phyloP scores from a whole-genome alignment of 345 rosid genomes.

The Carallia pectinifolia region DNA sequence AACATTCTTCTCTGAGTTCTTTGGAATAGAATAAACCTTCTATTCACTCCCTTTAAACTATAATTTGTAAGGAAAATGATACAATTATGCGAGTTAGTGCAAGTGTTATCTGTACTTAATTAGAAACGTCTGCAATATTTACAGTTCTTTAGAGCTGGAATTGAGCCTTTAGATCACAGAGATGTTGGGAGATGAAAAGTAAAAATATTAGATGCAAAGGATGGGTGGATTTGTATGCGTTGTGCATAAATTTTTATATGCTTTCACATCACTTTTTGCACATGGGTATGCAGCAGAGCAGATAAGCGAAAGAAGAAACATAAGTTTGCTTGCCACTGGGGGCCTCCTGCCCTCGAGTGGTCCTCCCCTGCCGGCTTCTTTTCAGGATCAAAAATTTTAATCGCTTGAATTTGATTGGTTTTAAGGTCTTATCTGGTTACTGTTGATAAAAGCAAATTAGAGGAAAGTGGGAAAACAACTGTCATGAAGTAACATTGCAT shows the following conservation, averaged over 20 bases:
- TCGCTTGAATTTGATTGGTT: not conserved
- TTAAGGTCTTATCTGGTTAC: not conserved
- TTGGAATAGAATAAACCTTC: constrained; percentile 10
- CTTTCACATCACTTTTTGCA: constrained; percentile 43
- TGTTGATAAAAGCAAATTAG: not conserved
- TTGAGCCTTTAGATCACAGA: constrained; percentile 18
- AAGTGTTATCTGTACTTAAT: constrained; percentile 26
- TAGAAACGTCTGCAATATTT: constrained; percentile 7
- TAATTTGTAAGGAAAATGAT: constrained; percentile 4
- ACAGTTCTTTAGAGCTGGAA: constrained; percentile 54
- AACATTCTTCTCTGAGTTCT: constrained; percentile 24
- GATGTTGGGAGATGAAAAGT: constrained; percentile 29
- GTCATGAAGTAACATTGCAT: not conserved
- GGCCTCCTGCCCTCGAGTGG: constrained; percentile 21
- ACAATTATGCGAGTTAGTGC: constrained; percentile 4
- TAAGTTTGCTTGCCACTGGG: constrained; percentile 45
- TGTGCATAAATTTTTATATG: constrained; percentile 10
- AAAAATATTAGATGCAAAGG: constrained; percentile 15
- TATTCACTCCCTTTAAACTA: constrained; percentile 3
- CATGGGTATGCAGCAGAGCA: constrained; percentile 38
- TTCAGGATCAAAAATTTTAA: not conserved
- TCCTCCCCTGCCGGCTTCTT: not conserved
- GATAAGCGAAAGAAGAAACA: constrained; percentile 13
- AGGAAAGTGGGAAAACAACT: not conserved
- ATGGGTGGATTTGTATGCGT: constrained; percentile 8